Evolutionary conservation across 805 yeast species (phyloP).

Genomic region (Ogataea populi-albae): DNA sequence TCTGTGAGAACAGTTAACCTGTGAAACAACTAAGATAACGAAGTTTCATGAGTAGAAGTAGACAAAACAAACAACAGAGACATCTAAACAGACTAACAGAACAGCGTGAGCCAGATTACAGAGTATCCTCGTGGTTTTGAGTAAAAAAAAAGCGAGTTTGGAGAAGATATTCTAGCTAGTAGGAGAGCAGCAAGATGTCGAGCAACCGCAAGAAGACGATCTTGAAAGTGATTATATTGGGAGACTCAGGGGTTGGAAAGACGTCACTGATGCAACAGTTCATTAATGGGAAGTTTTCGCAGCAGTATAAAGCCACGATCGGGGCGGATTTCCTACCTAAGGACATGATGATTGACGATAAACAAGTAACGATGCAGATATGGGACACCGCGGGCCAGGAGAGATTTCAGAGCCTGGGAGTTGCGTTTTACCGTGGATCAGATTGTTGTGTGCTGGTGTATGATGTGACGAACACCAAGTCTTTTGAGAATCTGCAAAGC

Average conservation of each 20-base stretch:
- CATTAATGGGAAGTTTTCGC: conserved; percentile 89
- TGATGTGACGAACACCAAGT: conserved; percentile 92
- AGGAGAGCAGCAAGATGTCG: conserved; percentile 37
- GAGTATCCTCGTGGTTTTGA: no score
- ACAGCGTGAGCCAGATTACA: no score
- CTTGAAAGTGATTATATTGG: conserved; percentile 84
- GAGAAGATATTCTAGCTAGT: no score
- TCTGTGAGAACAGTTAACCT: no score
- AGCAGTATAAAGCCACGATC: conserved; percentile 95
- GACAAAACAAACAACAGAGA: no score
- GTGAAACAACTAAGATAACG: no score
- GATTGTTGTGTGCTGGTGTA: conserved; percentile 96
- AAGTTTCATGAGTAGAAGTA: no score
- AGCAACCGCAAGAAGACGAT: conserved; percentile 66
- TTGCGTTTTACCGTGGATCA: conserved; percentile 96
- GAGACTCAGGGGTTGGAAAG: conserved; percentile 97
- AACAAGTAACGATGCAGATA: conserved; percentile 75
- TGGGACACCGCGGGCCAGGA: conserved; percentile 99
- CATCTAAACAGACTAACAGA: no score
- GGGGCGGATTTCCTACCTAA: conserved; percentile 97
- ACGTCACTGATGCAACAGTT: conserved; percentile 97
- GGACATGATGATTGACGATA: conserved; percentile 82
- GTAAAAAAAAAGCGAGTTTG: no score
- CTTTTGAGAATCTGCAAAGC: conserved; percentile 80
- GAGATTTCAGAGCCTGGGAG: conserved; percentile 93